Evolutionary conservation across 148 eudicot genomes (phyloP).

Genomic region (Rhododendron ferrugineum): DNA sequence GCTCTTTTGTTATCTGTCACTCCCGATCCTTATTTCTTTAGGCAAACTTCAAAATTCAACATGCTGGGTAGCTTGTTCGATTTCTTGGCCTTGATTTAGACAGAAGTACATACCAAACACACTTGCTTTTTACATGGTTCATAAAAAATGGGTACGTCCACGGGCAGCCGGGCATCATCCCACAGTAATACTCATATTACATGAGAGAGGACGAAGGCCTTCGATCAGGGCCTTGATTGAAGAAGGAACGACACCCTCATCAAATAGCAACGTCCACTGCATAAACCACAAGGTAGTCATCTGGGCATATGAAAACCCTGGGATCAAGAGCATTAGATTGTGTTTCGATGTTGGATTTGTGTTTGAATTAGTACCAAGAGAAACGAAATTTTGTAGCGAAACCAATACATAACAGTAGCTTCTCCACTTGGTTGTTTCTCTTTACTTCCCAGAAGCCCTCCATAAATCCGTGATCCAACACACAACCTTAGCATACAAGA

Average conservation of each 20-base stretch:
- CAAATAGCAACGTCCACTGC: background rate
- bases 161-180: no score
- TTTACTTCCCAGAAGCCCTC: background rate
- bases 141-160: no score
- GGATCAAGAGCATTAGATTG: background rate
- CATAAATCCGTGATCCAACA: background rate
- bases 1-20: background rate
- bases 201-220: no score
- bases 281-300: background rate
- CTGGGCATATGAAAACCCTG: background rate
- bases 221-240: background rate
- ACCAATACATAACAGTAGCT: background rate
- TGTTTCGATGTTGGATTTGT: background rate
- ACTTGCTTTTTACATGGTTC: no score
- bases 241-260: background rate
- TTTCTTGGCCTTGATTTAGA: background rate
- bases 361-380: background rate
- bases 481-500: background rate
- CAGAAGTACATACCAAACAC: no score
- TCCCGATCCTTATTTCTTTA: background rate
- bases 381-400: background rate
- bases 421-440: background rate
- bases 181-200: no score
- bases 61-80: background rate
- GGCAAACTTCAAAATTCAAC: background rate